phyloP scores from a whole-genome alignment of 2,329 filamentous ascomycete genomes.

The Ceratocystiopsis minuta region DNA sequence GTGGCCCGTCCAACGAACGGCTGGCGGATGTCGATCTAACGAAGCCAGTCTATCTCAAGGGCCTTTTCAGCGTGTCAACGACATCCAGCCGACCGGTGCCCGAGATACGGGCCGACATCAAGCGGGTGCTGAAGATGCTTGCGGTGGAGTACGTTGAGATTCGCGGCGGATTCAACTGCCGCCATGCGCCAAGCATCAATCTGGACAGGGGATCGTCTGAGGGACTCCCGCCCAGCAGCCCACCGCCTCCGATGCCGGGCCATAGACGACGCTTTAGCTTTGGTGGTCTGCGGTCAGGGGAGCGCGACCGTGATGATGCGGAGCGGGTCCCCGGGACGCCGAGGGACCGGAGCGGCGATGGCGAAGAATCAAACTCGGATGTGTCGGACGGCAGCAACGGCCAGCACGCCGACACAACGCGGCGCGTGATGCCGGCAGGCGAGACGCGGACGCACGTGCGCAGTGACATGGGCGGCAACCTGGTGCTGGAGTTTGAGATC shows the following conservation, averaged over 20 bases:
- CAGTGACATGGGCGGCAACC: constrained; percentile 67
- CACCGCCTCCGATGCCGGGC: constrained; percentile 29
- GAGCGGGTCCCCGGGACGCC: constrained; percentile 30
- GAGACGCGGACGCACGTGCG: constrained; percentile 89
- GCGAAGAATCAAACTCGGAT: constrained; percentile 73
- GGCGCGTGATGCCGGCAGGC: constrained; percentile 34
- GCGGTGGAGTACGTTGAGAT: constrained; percentile 88
- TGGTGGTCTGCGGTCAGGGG: constrained; percentile 43
- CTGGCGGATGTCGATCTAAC: constrained; percentile 58
- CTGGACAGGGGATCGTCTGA: constrained; percentile 57
- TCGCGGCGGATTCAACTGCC: constrained; percentile 80
- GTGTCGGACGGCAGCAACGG: constrained; percentile 58
- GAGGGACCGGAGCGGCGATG: constrained; percentile 24
- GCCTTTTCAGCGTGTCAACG: constrained; percentile 90
- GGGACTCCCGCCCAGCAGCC: constrained; percentile 43
- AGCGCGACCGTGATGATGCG: constrained; percentile 46
- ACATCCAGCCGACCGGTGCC: constrained; percentile 81
- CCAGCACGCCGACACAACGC: constrained; percentile 25
- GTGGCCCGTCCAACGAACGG: constrained; percentile 41
- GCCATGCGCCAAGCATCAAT: constrained; percentile 78
- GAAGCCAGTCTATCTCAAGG: constrained; percentile 90
- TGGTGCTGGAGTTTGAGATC: constrained; percentile 83
- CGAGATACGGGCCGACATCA: constrained; percentile 76
- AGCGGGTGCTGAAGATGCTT: constrained; percentile 70
- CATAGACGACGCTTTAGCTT: constrained; percentile 74